Base-by-base conservation (phyloP, 495 filamentous ascomycete species). In the Cercophora scortea region DNA sequence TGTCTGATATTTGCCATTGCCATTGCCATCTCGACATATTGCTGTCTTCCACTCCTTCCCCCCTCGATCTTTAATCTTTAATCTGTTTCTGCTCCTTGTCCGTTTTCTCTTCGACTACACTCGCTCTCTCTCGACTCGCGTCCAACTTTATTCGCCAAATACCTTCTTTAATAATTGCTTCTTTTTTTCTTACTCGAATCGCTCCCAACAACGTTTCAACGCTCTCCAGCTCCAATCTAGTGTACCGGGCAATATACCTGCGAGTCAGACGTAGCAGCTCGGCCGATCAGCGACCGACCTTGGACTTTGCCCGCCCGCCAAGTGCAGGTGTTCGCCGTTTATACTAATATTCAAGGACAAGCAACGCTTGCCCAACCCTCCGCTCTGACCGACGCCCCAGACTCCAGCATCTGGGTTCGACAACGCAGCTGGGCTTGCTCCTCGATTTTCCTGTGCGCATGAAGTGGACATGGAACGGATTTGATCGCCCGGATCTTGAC, bases 401-500 rank as follows among this genome's bases (percentile, higher is more conserved):
- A 19, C 25, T 13, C 13, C 45, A 47, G 8, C 45, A 49, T 45
- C 34, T 32, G 39, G 38, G 47, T 42, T 44, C 7, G 50, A 25
- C 52, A 41, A 51, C 50, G 45, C 45, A 35, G 34, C 52, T 41
- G 38, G 16, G 35, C 45, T 45, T 41, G 41, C 43, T 43, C 49
- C 13, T 32, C 19, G 13, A 33, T 16, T 33, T 36, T 18, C 25
- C 32, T 42, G 49, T 43, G 40, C 55, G 63, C 57, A 68, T 68
- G 65, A 66, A 58, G 45, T 47, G 59, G 58, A 53, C 49, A 66
- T 68, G 65, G 65, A 59, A 57, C 43, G 42, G 41, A 54, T 61
- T 53, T 64, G 65, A 68, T 56, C 52, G 57, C 51, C 56, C 61
- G 54, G 44, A 41, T 17, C 50, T 57, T 55, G 49, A 58, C 49